Base-by-base conservation (phyloP, 768 basidiomycete genomes). In the Boletus reticuloceps region DNA sequence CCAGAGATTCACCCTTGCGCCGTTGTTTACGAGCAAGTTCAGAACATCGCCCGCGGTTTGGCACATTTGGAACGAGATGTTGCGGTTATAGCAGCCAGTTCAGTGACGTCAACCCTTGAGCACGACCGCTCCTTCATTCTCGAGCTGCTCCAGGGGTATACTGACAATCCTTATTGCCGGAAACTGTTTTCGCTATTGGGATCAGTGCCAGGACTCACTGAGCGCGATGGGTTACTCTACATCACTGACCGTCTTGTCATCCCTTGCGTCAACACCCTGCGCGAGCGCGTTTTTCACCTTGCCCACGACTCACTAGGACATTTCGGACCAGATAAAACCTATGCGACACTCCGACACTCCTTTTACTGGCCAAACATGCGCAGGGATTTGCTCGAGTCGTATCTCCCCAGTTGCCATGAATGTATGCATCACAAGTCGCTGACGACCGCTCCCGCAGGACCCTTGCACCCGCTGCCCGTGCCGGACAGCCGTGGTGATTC, bases 261-360 rank as follows among this genome's bases (percentile, higher is more conserved):
- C 10, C 20, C 29, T 16, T 9, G 11, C 2, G 20, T 9, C 5
- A 2, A 12, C 6, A 11, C n/a, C 5, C 13, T 50, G 0, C 10
- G n/a, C 0, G n/a, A 14, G 5, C 3, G 0, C 0, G 3, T 50
- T 0, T 50, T 50, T 5, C 38, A n/a, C 2, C 12, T 50, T 3
- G 38, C n/a, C 0, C 38, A 50, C 3, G 38, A 50, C 27, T 9
- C 6, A 2, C 32, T 32, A 9, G 32, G 32, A 10, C 32, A 40
- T 8, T 40, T 49, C 6, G 11, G 25, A 3, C 22, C 12, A 0
- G 6, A 50, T 4, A 50, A 50, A 5, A 31, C 48, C 3, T 50
- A 50, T 31, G 38, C 1, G 2, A 1, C 8, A 0, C 38, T 31
- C 7, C 20, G 32, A 16, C 19, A 11, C 0, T 29, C 48, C 1